Base-by-base conservation (phyloP, 805 yeast species). In the Pichia cabralensis region DNA sequence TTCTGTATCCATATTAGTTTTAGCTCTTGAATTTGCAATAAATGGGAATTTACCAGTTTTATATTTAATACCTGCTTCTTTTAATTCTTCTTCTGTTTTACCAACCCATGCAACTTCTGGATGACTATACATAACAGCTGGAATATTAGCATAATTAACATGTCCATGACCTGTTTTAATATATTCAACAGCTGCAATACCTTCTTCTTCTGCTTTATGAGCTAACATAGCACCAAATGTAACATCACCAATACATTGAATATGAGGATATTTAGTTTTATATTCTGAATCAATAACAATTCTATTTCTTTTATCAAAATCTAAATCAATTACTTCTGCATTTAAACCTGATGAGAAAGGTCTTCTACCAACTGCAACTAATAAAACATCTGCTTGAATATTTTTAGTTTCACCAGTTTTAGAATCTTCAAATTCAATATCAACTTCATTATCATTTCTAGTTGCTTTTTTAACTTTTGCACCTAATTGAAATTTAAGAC, bases 61-160 rank as follows among this genome's bases (percentile, higher is more conserved):
- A 75, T 81, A 92, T 51, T 79, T 71, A 61, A 86, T 76, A 50
- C 96, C 96, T 51, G 85, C 85, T 50, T 73, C 88, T 71, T 45
- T 45, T 17, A 45, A 38, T 34, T 45, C 46, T 35, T 45, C 42
- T 33, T 92, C 99, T 55, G 77, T 82, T 65, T 83, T 83, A 51
- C 99, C 99, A 49, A 83, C 95, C 98, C 98, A 92, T 34, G 97
- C 97, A 49, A 92, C 96, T 70, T 92, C 99, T 45, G 99, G 99
- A 66, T 86, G 96, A 32, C 97, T 80, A 73, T 92, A 92, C 98
- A 92, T 92, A 48, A 92, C 98, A 23, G 96, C 76, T 47, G 99
- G 99, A 50, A 92, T 92, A 68, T 83, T 94, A 51, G 79, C 94
- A 66, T 92, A 92, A 77, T 92, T 92, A 49, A 92, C 97, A 61